Evolutionary conservation across 2,329 filamentous ascomycete species (phyloP).

Genomic region (Claviceps sp.): DNA sequence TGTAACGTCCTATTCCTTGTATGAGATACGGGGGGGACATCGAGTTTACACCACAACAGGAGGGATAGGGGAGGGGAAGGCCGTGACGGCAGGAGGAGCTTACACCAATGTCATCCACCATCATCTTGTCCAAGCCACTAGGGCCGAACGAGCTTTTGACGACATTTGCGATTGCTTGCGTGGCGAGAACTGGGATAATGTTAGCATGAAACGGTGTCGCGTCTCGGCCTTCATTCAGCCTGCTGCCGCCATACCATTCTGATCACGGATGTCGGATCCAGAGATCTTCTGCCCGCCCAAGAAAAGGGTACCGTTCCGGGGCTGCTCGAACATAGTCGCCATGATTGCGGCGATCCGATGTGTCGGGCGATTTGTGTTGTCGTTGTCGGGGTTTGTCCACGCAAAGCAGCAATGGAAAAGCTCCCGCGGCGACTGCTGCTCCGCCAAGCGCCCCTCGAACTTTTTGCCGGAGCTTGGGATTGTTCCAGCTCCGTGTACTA

Average conservation of each 20-base stretch:
- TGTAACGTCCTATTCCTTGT: conserved; percentile 63
- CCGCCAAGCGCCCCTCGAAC: conserved; percentile 13
- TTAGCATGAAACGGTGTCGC: conserved; percentile 3
- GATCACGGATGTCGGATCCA: conserved; percentile 88
- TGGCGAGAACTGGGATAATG: conserved; percentile 59
- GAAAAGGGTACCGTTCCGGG: conserved; percentile 91
- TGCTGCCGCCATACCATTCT: conserved; percentile 55
- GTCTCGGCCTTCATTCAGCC: background rate
- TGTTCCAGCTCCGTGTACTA: conserved; percentile 14
- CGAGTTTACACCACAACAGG: background rate
- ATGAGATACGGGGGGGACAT: background rate
- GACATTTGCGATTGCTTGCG: conserved; percentile 94
- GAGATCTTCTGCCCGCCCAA: conserved; percentile 96
- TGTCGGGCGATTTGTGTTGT: conserved; percentile 4
- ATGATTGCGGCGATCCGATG: conserved; percentile 35
- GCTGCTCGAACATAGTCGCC: conserved; percentile 93
- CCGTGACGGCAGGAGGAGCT: conserved; percentile 15
- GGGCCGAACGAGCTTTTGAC: conserved; percentile 98
- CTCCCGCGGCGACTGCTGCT: conserved; percentile 4
- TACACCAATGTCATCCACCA: conserved; percentile 98
- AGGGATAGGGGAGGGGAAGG: background rate
- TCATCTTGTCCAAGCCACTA: conserved; percentile 98
- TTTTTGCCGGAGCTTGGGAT: conserved; percentile 16
- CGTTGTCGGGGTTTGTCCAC: background rate
- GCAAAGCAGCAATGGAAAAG: background rate